Conservation (phyloP, 768 basidiomycete genomes). For the Rubroboletus pulcherrimus region DNA sequence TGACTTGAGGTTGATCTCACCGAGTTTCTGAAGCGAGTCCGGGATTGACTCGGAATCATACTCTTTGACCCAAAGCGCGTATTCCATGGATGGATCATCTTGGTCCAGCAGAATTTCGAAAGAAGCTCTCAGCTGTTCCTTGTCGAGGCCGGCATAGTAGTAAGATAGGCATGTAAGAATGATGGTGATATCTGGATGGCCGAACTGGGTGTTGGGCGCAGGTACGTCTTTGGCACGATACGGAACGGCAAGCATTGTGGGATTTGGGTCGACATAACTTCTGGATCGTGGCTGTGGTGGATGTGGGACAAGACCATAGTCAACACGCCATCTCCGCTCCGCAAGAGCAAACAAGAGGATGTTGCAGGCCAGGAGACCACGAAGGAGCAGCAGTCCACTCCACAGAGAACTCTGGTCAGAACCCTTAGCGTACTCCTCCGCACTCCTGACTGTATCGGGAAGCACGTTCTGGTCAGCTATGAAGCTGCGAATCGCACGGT, state of each 20-base stretch:
- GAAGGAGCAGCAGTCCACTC: conserved; percentile 14
- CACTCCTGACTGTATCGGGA: background rate
- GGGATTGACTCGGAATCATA: background rate
- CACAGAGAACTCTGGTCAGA: background rate
- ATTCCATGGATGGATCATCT: conserved; percentile 2
- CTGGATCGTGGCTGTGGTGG: too few species aligned
- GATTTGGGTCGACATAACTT: background rate
- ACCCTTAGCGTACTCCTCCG: background rate
- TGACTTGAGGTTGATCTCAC: conserved; percentile 3
- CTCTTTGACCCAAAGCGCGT: background rate
- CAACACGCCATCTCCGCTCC: conserved; percentile 26
- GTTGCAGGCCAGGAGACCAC: conserved; percentile 28
- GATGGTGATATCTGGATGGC: conserved; percentile 35
- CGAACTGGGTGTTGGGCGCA: conserved; percentile 30
- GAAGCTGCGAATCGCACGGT: too few species aligned
- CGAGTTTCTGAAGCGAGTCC: background rate
- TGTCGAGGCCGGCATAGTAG: conserved; percentile 21
- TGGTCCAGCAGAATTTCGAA: conserved; percentile 1
- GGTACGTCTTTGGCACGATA: conserved; percentile 36
- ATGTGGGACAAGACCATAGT: conserved; percentile 8
- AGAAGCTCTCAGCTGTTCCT: background rate
- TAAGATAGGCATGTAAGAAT: conserved; percentile 32
- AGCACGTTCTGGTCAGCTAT: background rate
- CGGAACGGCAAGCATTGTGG: conserved; percentile 31
- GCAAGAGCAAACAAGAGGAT: conserved; percentile 17